Conservation (phyloP, 1,284 basidiomycete genomes). For the Tranzscheliella williamsii region DNA sequence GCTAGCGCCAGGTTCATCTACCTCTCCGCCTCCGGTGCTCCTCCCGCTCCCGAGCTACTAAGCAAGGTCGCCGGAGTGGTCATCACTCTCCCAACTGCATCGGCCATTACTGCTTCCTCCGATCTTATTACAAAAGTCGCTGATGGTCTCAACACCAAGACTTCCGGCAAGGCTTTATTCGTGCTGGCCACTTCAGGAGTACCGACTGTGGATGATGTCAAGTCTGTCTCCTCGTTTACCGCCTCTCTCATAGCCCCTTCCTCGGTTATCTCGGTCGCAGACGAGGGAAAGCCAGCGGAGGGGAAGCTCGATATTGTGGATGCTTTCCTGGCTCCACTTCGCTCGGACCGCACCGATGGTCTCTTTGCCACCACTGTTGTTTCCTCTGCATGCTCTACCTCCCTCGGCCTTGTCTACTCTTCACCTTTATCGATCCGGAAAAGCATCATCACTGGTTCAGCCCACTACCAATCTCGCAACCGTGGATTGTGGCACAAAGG, state of each 20-base stretch:
- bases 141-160: conserved; percentile 36
- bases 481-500: conserved; percentile 97
- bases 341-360: conserved; percentile 86
- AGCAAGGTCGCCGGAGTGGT: conserved; percentile 41
- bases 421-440: conserved; percentile 83
- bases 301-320: conserved; percentile 51
- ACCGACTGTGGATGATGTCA: conserved; percentile 33
- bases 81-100: conserved; percentile 33
- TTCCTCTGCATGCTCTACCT: conserved; percentile 66
- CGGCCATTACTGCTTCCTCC: conserved; percentile 25
- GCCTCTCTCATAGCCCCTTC: conserved; percentile 50
- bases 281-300: conserved; percentile 9
- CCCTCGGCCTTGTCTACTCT: conserved; percentile 95
- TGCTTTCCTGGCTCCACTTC: conserved; percentile 66
- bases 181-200: conserved; percentile 29
- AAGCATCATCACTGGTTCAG: conserved; percentile 83
- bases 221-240: conserved; percentile 19
- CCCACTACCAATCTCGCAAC: conserved; percentile 88
- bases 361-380: conserved; percentile 87
- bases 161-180: conserved; percentile 52
- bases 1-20: conserved; percentile 43
- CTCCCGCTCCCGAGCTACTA: conserved; percentile 32
- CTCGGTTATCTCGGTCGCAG: conserved; percentile 27
- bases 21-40: conserved; percentile 22
- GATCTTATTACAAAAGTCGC: conserved; percentile 35